phyloP scores from a whole-genome alignment of 345 rosid genomes.

The Moricandia arvensis region DNA sequence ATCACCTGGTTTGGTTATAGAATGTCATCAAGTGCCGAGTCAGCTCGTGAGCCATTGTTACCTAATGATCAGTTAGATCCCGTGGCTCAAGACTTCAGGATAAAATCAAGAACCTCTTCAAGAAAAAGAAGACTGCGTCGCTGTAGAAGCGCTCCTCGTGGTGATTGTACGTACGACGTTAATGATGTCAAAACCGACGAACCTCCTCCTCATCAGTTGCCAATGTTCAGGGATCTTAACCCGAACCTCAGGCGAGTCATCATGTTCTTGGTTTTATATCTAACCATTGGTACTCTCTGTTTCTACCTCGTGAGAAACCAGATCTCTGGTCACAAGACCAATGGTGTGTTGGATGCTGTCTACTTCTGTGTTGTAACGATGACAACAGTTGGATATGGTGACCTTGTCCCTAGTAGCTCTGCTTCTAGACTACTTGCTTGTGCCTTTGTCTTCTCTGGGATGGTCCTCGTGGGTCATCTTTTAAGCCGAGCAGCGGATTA shows the following conservation, averaged over 20 bases:
- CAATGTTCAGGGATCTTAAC: neutral
- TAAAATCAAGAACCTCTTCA: conserved; percentile 19
- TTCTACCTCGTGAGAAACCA: neutral
- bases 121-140: conserved; percentile 54
- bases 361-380: neutral
- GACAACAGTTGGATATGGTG: neutral
- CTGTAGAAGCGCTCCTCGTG: conserved; percentile 66
- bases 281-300: neutral
- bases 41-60: conserved; percentile 46
- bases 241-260: neutral
- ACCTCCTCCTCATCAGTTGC: neutral
- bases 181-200: neutral
- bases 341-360: neutral
- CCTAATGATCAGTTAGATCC: conserved; percentile 39
- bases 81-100: conserved; percentile 26
- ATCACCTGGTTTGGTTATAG: conserved; percentile 1
- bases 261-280: neutral
- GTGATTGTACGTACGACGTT: conserved; percentile 37
- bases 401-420: neutral
- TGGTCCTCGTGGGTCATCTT: neutral
- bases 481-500: neutral
- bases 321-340: neutral
- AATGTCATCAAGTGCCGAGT: conserved; percentile 48
- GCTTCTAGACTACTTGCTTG: neutral
- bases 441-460: neutral